Evolutionary conservation across 345 rosid genomes (phyloP), one percentile per base, ranked within the genome.

Genomic region (Hirschfeldia incana): DNA sequence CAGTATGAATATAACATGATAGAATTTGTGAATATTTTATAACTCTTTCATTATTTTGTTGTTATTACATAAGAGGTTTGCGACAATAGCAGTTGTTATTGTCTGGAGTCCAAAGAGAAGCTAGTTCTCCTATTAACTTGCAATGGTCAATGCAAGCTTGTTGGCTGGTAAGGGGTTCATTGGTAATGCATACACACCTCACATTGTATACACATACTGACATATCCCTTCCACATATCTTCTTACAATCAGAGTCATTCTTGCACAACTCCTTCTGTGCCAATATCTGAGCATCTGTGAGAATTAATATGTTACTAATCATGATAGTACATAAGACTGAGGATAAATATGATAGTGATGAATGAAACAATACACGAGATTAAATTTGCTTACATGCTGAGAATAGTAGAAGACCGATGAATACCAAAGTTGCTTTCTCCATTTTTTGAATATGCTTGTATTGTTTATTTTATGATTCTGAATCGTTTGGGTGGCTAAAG

Each of bases 331-430:
- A 16, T 62, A 32, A 59, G 1, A 30, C 21, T 3, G 32, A 57
- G n/a, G 51, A 72, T 60, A 2, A 42, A 57, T 16, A 72, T 60
- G 6, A 42, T 46, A 1, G 15, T 10, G 26, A 49, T 73, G 60
- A 44, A 9, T 73, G 60, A 28, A 72, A 17, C 34, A 63, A 32
- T 63, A 32, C n/a, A 75, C 36, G 67, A 28, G 12, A 36, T 37
- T 1, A 5, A 29, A 58, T 26, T 15, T 4, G 11, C 33, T 58
- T 42, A 67, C 67, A 75, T 75, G 78, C 39, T 37, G 73, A 75
- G 21, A 75, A 28, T 27, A 75, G 21, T 16, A 75, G 17, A 67
- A 75, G 13, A 57, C 46, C 67, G n/a, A 75, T 75, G 65, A 67
- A 2, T 8, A 75, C 42, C 44, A 57, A 57, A 67, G 44, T 26